These are phyloP conservation scores for Penicillium sp. DNA, from an alignment of 2,329 filamentous ascomycete genomes.

Conservation along the genomic window DNA sequence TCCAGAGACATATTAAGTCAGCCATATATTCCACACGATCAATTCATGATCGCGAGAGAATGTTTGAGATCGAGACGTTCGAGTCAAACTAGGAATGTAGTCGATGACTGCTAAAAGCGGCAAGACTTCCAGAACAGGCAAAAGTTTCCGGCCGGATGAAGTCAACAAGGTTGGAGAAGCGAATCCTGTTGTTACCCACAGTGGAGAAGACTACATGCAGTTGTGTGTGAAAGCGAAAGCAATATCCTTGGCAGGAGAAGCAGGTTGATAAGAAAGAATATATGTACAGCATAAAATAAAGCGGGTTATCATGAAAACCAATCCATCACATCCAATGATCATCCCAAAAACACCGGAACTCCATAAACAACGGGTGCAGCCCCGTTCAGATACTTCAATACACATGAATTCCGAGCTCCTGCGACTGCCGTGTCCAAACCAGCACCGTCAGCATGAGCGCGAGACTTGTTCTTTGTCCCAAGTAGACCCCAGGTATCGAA, in stretches of 20 bases:
- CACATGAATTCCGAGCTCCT: constrained; percentile 71
- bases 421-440: constrained; percentile 79
- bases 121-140: background rate
- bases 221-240: too few relatives aligned
- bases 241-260: too few relatives aligned
- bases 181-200: constrained; percentile 18
- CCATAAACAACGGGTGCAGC: constrained; percentile 94
- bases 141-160: background rate
- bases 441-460: constrained; percentile 32
- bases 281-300: too few relatives aligned
- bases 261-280: too few relatives aligned
- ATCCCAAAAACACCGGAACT: constrained; percentile 77
- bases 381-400: constrained; percentile 86
- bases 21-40: too few relatives aligned
- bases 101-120: background rate
- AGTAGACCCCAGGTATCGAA: constrained; percentile 86
- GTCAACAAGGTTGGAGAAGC: constrained; percentile 5
- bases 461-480: constrained; percentile 39
- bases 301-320: too few relatives aligned
- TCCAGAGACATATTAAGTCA: too few relatives aligned
- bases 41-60: too few relatives aligned
- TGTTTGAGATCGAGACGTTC: background rate
- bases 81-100: background rate
- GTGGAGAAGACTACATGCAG: constrained; percentile 9
- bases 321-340: constrained; percentile 7